phyloP scores from a whole-genome alignment of 179 eudicot species.

The Beta macrorhiza region DNA sequence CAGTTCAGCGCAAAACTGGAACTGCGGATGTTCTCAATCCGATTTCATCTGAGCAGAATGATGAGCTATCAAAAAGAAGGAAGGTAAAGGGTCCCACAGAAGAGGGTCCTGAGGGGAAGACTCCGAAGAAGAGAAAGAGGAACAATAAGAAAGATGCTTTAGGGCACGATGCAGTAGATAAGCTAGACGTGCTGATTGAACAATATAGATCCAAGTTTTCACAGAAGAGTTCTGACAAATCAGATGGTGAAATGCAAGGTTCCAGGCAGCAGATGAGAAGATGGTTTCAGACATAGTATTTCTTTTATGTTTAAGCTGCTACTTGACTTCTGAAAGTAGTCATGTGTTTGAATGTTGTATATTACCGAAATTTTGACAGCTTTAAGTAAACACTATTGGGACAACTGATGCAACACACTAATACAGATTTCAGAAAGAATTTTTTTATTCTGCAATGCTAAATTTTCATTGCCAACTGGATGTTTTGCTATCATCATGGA shows the following conservation, averaged over 20 bases:
- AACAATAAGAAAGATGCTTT: constrained; percentile 45
- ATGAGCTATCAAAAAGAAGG: constrained; percentile 38
- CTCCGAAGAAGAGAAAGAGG: constrained; percentile 28
- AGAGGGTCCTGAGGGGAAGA: constrained; percentile 18
- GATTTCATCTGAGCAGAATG: constrained; percentile 13
- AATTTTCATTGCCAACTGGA: neutral
- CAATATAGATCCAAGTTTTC: constrained; percentile 67
- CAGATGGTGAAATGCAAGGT: constrained; percentile 56
- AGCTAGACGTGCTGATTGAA: constrained; percentile 67
- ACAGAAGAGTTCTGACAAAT: constrained; percentile 37
- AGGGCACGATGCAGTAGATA: constrained; percentile 59
- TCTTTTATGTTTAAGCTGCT: neutral
- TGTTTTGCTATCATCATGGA: neutral
- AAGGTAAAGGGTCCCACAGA: constrained; percentile 29
- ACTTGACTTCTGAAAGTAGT: neutral
- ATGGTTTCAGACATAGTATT: constrained; percentile 68
- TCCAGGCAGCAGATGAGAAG: constrained; percentile 61
- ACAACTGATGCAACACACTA: neutral
- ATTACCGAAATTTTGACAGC: constrained; percentile 28
- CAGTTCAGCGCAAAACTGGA: constrained; percentile 13
- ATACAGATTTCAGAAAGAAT: neutral
- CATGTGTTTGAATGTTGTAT: constrained; percentile 21
- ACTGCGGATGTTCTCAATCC: constrained; percentile 5
- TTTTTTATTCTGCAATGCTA: neutral
- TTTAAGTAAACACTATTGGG: neutral